Percentiles rank a stretch among this genome's conserved stretches.
Conservation (phyloP, 2,329 filamentous ascomycete species). For the Podosphaera xanthii region DNA sequence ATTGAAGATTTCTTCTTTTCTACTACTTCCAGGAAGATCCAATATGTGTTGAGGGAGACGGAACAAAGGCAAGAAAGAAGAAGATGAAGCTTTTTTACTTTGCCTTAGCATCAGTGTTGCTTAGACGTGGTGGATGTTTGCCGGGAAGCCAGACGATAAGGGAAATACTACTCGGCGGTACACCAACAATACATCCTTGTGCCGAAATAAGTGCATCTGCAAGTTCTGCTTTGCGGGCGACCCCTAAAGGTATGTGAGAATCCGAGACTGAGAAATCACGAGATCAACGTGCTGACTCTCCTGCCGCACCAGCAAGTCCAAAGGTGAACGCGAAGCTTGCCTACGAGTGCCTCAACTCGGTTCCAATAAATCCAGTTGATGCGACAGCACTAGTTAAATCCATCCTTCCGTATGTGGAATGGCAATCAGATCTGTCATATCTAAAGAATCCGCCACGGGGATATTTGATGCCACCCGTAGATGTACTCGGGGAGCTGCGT, state of each 20-base stretch:
- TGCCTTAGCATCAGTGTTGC: not conserved
- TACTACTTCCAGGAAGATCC: not conserved
- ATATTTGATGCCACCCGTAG: slow-evolving; percentile 23
- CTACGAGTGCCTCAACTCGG: slow-evolving; percentile 12
- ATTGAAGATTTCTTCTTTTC: not conserved
- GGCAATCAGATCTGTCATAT: slow-evolving; percentile 10
- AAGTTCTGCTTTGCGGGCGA: not conserved
- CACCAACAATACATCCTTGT: not conserved
- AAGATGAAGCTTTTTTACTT: not conserved
- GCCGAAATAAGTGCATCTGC: slow-evolving; percentile 5
- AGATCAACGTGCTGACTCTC: not conserved
- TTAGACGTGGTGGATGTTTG: not conserved
- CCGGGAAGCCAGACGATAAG: not conserved
- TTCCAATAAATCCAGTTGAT: slow-evolving; percentile 7
- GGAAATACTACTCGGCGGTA: not conserved
- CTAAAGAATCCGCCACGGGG: slow-evolving; percentile 27
- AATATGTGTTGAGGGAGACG: not conserved
- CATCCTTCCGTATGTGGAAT: slow-evolving; percentile 11
- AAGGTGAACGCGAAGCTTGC: slow-evolving; percentile 8
- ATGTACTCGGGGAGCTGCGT: slow-evolving; percentile 18
- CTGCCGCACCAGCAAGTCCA: slow-evolving; percentile 4
- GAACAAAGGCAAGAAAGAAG: not conserved
- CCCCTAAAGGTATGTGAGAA: not conserved
- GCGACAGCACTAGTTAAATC: slow-evolving; percentile 9
- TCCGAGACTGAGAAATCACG: not conserved